Evolutionary conservation across 129 eudicot genomes (phyloP), one percentile per base, ranked within the genome.

Genomic region (Escallonia herrerae): DNA sequence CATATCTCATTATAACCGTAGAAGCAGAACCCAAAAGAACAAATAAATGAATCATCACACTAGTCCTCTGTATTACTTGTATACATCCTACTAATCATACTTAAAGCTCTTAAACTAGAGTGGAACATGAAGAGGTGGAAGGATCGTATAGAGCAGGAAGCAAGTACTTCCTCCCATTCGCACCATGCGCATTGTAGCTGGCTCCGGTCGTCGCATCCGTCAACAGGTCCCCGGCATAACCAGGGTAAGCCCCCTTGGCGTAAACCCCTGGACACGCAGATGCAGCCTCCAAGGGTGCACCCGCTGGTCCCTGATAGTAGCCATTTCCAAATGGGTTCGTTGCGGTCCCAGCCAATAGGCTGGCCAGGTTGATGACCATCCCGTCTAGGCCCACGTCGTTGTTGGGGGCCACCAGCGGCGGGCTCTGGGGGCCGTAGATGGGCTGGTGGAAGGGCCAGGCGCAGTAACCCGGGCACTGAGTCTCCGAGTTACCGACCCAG

Each of bases 401-500:
- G 63, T 84, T 88, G 12, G 87, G 87, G 4, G 93, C 89, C 3
- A 80, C 55, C 49, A 89, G 22, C 4, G 96, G 87, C 4, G 83
- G 78, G 43, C 43, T 66, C 51, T 85, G 93, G 39, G 96, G 89
- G 8, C 96, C 96, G 74, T 84, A 84, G 0, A 78, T 68, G 11
- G 96, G 91, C 73, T 88, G 81, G 63, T 80, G 86, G 58, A 88
- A 88, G 0, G 96, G 96, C 96, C 96, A 84, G 3, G 91, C 91
- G n/a, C 96, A 88, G 15, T 75, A 73, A 8, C 96, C 96, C 0
- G 96, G 84, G 56, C 96, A 84, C 49, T 77, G 87, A 7, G 67
- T 79, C 47, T 63, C 87, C 41, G 96, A 71, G 81, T 87, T 83
- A 14, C 95, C 95, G 4, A 87, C 90, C 95, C 90, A 83, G 39